A percentile compares a stretch with the other conserved stretches of the same genome.
Conservation (phyloP, 306 rosid species). For the Prinsepia uniflora region DNA sequence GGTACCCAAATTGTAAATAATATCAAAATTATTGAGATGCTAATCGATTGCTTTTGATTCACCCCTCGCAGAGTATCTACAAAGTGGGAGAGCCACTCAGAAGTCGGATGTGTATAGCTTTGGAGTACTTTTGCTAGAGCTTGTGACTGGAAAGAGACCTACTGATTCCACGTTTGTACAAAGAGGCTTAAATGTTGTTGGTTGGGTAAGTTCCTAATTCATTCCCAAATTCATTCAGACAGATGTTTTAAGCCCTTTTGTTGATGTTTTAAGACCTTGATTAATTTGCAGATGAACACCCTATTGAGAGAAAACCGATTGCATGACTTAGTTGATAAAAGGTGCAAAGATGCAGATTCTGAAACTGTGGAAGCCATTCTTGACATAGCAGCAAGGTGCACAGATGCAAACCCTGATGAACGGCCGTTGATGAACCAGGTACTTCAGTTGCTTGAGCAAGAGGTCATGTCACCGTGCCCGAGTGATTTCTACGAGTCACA, state of each 20-base stretch:
- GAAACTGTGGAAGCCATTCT: conserved; percentile 73
- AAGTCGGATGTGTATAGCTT: conserved; percentile 96
- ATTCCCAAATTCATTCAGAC: not conserved
- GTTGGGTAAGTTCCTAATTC: conserved; percentile 70
- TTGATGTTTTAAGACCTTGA: not conserved
- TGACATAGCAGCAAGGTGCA: conserved; percentile 82
- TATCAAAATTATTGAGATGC: not conserved
- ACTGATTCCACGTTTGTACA: conserved; percentile 81
- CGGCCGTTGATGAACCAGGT: conserved; percentile 89
- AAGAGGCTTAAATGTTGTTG: conserved; percentile 87
- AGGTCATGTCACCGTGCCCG: conserved; percentile 80
- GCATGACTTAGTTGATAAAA: conserved; percentile 68
- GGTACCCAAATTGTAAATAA: not conserved
- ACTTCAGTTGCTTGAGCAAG: conserved; percentile 76
- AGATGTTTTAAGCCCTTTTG: not conserved
- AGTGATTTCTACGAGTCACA: conserved; percentile 82
- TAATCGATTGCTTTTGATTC: not conserved
- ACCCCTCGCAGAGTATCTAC: conserved; percentile 66
- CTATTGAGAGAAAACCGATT: conserved; percentile 58
- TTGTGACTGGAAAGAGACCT: conserved; percentile 96
- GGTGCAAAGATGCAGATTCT: conserved; percentile 59
- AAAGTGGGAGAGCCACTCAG: conserved; percentile 93
- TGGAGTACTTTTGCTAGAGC: conserved; percentile 92
- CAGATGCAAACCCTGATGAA: conserved; percentile 73
- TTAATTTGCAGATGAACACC: conserved; percentile 61